Evolutionary conservation across 1,139 yeast genomes (phyloP).

Genomic region (Taphrina betulina): DNA sequence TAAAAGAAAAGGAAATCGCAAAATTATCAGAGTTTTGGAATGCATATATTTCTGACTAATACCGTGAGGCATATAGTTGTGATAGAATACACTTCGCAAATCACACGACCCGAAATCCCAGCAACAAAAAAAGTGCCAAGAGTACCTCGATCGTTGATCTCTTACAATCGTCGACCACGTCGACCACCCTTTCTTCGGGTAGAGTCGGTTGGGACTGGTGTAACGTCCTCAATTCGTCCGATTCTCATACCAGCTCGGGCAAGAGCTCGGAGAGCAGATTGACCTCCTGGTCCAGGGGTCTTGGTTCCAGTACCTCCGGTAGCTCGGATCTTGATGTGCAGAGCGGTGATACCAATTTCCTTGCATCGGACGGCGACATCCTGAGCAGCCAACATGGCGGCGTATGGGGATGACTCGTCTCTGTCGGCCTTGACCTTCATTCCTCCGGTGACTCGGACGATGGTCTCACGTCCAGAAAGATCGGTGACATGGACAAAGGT

Average conservation of each 20-base stretch:
- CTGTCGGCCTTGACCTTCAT: slow-evolving; percentile 99
- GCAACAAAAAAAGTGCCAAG: too few species aligned
- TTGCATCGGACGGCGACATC: slow-evolving; percentile 98
- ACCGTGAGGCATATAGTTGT: too few species aligned
- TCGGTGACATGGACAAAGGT: slow-evolving; percentile 99
- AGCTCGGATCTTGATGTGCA: slow-evolving; percentile 99
- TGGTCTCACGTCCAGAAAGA: slow-evolving; percentile 99
- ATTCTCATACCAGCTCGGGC: slow-evolving; percentile 99
- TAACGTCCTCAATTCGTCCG: slow-evolving; percentile 99
- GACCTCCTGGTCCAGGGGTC: slow-evolving; percentile 99
- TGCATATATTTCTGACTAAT: too few species aligned
- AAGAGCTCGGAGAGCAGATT: slow-evolving; percentile 99
- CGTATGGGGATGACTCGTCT: slow-evolving; percentile 99
- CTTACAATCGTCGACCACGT: too few species aligned
- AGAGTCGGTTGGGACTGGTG: slow-evolving; percentile 99
- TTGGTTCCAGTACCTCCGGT: slow-evolving; percentile 99
- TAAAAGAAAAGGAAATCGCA: too few species aligned
- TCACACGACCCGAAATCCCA: too few species aligned
- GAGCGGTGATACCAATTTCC: slow-evolving; percentile 99
- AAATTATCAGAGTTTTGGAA: too few species aligned
- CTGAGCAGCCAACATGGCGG: slow-evolving; percentile 99
- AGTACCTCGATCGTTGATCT: too few species aligned
- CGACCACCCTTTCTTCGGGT: slow-evolving; percentile 99
- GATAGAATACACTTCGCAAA: too few species aligned
- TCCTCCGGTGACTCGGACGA: slow-evolving; percentile 99